Percentiles rank a stretch among this genome's conserved stretches.
phyloP scores from a whole-genome alignment of 2,329 filamentous ascomycete genomes.

The Curvularia sp. region DNA sequence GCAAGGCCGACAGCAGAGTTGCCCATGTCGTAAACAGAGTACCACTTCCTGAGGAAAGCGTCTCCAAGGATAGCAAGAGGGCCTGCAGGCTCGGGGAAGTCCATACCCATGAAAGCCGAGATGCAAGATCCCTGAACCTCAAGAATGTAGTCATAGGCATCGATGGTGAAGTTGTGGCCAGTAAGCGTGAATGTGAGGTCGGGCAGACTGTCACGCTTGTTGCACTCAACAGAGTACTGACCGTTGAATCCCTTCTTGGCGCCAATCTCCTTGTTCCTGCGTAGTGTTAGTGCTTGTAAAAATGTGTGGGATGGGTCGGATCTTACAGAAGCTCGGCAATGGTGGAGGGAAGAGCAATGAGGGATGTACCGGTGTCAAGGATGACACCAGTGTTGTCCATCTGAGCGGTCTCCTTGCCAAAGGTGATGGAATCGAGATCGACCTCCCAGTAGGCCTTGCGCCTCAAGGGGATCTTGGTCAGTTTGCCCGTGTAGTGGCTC shows the following conservation, averaged over 20 bases:
- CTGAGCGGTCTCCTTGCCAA: slow-evolving; percentile 84
- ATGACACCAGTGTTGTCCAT: slow-evolving; percentile 95
- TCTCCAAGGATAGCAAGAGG: slow-evolving; percentile 95
- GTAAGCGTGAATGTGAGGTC: slow-evolving; percentile 90
- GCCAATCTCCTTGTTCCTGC: slow-evolving; percentile 88
- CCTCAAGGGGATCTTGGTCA: slow-evolving; percentile 91
- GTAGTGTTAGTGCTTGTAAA: slow-evolving; percentile 23
- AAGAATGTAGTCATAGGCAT: slow-evolving; percentile 90
- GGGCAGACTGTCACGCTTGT: slow-evolving; percentile 80
- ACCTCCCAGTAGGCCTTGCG: slow-evolving; percentile 99
- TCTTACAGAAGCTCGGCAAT: slow-evolving; percentile 86
- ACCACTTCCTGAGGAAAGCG: slow-evolving; percentile 80
- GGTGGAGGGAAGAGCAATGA: slow-evolving; percentile 90
- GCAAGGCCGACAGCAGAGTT: slow-evolving; percentile 89
- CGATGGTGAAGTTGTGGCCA: slow-evolving; percentile 92
- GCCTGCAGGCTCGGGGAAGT: slow-evolving; percentile 78
- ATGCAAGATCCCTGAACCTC: slow-evolving; percentile 96
- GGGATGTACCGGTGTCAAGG: slow-evolving; percentile 96
- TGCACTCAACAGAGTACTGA: slow-evolving; percentile 93
- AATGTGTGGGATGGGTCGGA: not conserved
- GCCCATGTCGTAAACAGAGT: slow-evolving; percentile 95
- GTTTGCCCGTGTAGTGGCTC: slow-evolving; percentile 81
- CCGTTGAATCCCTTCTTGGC: slow-evolving; percentile 98
- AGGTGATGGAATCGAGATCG: slow-evolving; percentile 88
- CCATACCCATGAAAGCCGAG: slow-evolving; percentile 97